Evolutionary conservation across 139 green algal species (phyloP).

Genomic region (Medakamo hakoo): DNA sequence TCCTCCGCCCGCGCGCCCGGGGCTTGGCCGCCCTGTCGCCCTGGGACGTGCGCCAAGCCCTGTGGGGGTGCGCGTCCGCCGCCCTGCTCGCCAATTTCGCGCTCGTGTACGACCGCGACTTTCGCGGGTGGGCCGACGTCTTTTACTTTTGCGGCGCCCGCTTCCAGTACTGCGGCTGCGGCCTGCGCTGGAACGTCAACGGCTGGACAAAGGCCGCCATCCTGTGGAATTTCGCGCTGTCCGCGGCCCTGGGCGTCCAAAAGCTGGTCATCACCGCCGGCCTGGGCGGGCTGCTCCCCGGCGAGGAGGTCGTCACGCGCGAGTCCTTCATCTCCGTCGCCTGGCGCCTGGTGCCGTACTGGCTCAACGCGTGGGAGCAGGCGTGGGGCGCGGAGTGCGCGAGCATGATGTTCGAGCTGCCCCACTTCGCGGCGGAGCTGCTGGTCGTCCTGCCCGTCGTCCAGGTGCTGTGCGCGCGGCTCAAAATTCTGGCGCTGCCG

Average conservation of each 20-base stretch:
- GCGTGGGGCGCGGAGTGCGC: conserved; percentile 38
- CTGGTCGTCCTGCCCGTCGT: conserved; percentile 65
- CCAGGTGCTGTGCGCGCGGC: conserved; percentile 44
- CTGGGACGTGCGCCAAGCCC: not conserved
- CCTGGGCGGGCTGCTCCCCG: conserved; percentile 51
- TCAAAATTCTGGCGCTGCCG: conserved; percentile 50
- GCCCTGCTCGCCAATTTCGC: not conserved
- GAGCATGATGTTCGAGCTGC: conserved; percentile 62
- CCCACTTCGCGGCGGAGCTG: conserved; percentile 73
- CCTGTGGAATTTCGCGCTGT: conserved; percentile 56
- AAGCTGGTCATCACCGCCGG: conserved; percentile 35
- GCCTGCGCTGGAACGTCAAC: conserved; percentile 46
- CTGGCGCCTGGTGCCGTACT: conserved; percentile 75
- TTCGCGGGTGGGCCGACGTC: conserved; percentile 34
- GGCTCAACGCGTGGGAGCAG: conserved; percentile 74
- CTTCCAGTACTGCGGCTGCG: conserved; percentile 50
- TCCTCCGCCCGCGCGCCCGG: too few species aligned
- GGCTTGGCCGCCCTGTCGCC: too few species aligned
- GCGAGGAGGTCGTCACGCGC: conserved; percentile 57
- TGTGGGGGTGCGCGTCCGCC: not conserved
- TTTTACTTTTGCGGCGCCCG: conserved; percentile 63
- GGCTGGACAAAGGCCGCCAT: conserved; percentile 49
- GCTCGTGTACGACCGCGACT: not conserved
- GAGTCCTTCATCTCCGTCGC: conserved; percentile 63
- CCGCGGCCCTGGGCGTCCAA: conserved; percentile 36